phyloP scores from a whole-genome alignment of 2,329 filamentous ascomycete genomes.

The Akanthomyces dipterigenus region DNA sequence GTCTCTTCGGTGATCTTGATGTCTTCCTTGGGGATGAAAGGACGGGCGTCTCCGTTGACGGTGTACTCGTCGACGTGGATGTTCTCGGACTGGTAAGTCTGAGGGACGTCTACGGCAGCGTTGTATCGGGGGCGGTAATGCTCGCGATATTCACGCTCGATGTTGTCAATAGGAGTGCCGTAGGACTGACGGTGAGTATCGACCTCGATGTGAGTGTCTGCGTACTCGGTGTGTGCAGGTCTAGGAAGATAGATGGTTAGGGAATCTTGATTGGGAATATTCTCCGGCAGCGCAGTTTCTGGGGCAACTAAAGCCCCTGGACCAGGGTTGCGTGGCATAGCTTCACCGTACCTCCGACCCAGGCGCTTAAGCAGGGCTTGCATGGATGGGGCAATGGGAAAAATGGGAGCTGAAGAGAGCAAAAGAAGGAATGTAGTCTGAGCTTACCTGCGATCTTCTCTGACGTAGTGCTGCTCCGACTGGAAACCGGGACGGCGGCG shows the following conservation, averaged over 20 bases:
- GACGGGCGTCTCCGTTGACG: constrained; percentile 30
- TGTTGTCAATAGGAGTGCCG: constrained; percentile 52
- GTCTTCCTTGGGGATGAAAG: constrained; percentile 46
- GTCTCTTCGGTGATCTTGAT: constrained; percentile 59
- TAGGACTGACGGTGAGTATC: constrained; percentile 44
- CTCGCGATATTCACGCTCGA: constrained; percentile 60
- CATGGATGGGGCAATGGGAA: background rate
- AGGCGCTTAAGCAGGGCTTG: constrained; percentile 9
- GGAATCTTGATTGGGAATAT: background rate
- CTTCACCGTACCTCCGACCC: constrained; percentile 9
- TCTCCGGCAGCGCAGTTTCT: background rate
- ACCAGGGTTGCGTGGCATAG: background rate
- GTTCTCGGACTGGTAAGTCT: constrained; percentile 21
- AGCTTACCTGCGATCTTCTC: constrained; percentile 50
- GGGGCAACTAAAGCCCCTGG: constrained; percentile 6
- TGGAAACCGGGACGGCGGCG: constrained; percentile 64
- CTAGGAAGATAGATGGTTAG: constrained; percentile 17
- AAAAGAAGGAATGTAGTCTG: background rate
- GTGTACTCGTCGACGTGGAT: constrained; percentile 29
- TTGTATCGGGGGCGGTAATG: constrained; percentile 48
- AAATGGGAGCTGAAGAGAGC: constrained; percentile 11
- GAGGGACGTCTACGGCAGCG: constrained; percentile 26
- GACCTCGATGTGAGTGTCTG: constrained; percentile 61
- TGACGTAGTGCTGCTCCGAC: constrained; percentile 44
- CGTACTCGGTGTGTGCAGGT: constrained; percentile 40